phyloP scores from a whole-genome alignment of 768 basidiomycete genomes.

The Tylopilus balloui region DNA sequence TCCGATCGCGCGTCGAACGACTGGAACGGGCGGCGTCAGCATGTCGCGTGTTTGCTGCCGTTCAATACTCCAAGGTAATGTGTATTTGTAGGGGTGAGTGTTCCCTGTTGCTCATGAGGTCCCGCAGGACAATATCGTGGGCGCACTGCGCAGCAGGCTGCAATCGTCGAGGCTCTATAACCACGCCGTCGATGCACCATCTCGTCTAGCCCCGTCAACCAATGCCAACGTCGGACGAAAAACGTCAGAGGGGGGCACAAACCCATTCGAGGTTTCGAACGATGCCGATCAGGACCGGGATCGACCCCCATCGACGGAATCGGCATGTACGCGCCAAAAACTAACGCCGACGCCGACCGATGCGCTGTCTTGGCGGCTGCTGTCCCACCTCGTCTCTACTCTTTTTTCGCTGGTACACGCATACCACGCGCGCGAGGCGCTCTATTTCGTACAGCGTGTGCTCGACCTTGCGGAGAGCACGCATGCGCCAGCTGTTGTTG shows the following conservation, averaged over 20 bases:
- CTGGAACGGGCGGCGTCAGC: conserved; percentile 74
- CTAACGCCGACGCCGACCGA: conserved; percentile 36
- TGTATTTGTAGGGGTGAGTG: background rate
- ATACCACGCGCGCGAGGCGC: conserved; percentile 72
- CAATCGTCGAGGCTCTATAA: conserved; percentile 79
- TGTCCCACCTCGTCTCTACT: conserved; percentile 63
- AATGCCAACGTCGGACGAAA: conserved; percentile 22
- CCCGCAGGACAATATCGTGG: conserved; percentile 55
- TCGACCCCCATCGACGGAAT: conserved; percentile 17
- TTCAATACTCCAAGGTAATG: conserved; percentile 64
- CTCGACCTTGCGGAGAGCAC: conserved; percentile 66
- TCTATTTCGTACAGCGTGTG: conserved; percentile 79
- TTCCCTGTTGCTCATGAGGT: background rate
- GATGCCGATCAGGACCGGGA: conserved; percentile 32
- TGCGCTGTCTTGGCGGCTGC: conserved; percentile 70
- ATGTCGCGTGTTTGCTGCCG: conserved; percentile 58
- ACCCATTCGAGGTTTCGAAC: conserved; percentile 54
- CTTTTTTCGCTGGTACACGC: conserved; percentile 60
- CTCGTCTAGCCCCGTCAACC: conserved; percentile 48
- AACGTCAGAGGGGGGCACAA: conserved; percentile 32
- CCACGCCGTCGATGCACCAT: conserved; percentile 65
- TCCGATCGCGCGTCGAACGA: conserved; percentile 51
- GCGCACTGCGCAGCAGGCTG: conserved; percentile 53
- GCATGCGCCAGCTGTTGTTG: conserved; percentile 58
- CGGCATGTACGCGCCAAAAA: conserved; percentile 7